Evolutionary conservation across 306 rosid species (phyloP).

Genomic region (Acacia crassicarpa): DNA sequence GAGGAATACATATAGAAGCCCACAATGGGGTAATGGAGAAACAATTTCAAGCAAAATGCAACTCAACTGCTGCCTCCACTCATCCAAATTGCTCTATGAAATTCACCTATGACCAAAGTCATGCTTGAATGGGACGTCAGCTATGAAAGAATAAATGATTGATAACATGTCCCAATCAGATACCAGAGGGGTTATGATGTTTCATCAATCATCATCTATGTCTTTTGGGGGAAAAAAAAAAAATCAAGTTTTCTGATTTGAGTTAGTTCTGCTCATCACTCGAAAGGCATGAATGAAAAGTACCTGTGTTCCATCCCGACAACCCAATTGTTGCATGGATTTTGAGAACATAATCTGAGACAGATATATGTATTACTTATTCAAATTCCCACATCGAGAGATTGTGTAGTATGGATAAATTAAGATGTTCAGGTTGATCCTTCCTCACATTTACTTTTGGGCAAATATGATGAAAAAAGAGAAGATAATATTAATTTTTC

Average conservation of each 20-base stretch:
- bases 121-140: constrained; percentile 11
- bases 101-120: neutral
- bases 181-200: neutral
- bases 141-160: neutral
- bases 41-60: neutral
- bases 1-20: neutral
- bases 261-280: constrained; percentile 4
- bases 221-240: constrained; percentile 9
- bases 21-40: neutral
- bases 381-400: neutral
- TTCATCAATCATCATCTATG: constrained; percentile 15
- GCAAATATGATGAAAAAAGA: neutral
- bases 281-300: neutral
- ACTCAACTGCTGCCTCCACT: neutral
- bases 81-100: neutral
- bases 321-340: neutral
- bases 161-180: constrained; percentile 6
- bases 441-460: neutral
- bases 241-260: constrained; percentile 10
- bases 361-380: neutral
- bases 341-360: neutral
- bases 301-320: neutral
- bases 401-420: neutral
- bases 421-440: neutral
- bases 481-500: neutral